A percentile compares a stretch with the other conserved stretches of the same genome.
These are phyloP conservation scores for Exobasidium rhododendri DNA, from an alignment of 1,284 basidiomycete species.

Conservation along the genomic window DNA sequence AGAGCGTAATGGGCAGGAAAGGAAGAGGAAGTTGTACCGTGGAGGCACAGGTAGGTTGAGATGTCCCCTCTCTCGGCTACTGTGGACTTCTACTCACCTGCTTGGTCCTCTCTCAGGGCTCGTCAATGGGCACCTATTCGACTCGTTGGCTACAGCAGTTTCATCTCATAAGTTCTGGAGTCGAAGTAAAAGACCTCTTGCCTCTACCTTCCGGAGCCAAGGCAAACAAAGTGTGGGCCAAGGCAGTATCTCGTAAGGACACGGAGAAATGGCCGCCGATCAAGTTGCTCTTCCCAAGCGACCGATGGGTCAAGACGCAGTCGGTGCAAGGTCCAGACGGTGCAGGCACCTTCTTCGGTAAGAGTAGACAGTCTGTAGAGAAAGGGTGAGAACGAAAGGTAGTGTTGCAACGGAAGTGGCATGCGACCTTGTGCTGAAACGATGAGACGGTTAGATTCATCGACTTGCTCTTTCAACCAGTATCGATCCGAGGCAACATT, in stretches of 20 bases:
- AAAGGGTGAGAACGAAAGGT: not conserved
- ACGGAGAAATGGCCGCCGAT: constrained; percentile 27
- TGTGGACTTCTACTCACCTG: not conserved
- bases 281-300: constrained; percentile 44
- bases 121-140: constrained; percentile 40
- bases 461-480: not conserved
- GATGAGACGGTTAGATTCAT: constrained; percentile 1
- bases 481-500: constrained; percentile 33
- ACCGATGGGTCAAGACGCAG: constrained; percentile 29
- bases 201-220: constrained; percentile 11
- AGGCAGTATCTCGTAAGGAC: not conserved
- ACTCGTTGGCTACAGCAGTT: constrained; percentile 50
- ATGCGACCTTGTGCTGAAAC: too few species aligned
- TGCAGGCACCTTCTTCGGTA: constrained; percentile 48
- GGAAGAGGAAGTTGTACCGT: not conserved
- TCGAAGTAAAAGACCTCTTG: constrained; percentile 16
- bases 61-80: not conserved
- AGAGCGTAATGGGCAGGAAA: constrained; percentile 12
- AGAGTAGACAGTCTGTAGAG: constrained; percentile 26
- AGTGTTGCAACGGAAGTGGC: not conserved
- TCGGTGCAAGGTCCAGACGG: constrained; percentile 34
- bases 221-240: not conserved
- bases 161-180: constrained; percentile 36
- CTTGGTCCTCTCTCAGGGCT: constrained; percentile 34
- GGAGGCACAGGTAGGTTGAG: not conserved